Evolutionary conservation across 2,329 filamentous ascomycete species (phyloP).

Genomic region (Rutstroemia sydowiana): DNA sequence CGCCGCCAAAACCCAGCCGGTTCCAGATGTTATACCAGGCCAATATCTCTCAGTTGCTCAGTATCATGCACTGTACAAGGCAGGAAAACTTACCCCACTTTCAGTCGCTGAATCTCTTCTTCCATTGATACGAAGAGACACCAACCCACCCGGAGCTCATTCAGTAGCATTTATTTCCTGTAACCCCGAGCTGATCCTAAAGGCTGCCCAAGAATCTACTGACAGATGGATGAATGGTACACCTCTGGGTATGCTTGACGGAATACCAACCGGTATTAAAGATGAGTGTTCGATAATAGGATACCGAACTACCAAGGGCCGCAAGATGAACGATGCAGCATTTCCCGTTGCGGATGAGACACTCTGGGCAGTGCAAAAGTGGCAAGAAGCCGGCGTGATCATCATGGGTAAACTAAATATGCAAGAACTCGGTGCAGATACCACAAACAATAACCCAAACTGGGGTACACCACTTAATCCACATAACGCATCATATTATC

Average conservation of each 20-base stretch:
- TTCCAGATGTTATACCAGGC: constrained; percentile 35
- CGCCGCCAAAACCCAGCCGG: constrained; percentile 35
- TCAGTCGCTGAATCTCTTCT: constrained; percentile 66
- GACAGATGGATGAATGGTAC: constrained; percentile 61
- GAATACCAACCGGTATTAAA: constrained; percentile 77
- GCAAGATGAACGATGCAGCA: constrained; percentile 79
- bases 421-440: constrained; percentile 76
- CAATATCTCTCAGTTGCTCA: constrained; percentile 66
- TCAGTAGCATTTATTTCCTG: constrained; percentile 66
- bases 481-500: constrained; percentile 63
- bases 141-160: constrained; percentile 49
- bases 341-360: constrained; percentile 58
- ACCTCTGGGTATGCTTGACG: constrained; percentile 65
- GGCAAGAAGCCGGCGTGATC: constrained; percentile 63
- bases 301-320: constrained; percentile 60
- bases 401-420: constrained; percentile 76
- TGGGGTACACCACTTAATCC: constrained; percentile 77
- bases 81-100: constrained; percentile 62
- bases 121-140: constrained; percentile 58
- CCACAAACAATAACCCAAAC: constrained; percentile 77
- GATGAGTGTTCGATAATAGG: constrained; percentile 73
- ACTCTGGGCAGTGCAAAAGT: constrained; percentile 63
- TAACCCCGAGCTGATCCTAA: constrained; percentile 53
- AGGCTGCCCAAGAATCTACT: constrained; percentile 66
- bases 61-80: constrained; percentile 68